Evolutionary conservation across 164 flowering plant species (phyloP), one percentile per base, ranked within the genome.

Genomic region (Vitis labrusca): DNA sequence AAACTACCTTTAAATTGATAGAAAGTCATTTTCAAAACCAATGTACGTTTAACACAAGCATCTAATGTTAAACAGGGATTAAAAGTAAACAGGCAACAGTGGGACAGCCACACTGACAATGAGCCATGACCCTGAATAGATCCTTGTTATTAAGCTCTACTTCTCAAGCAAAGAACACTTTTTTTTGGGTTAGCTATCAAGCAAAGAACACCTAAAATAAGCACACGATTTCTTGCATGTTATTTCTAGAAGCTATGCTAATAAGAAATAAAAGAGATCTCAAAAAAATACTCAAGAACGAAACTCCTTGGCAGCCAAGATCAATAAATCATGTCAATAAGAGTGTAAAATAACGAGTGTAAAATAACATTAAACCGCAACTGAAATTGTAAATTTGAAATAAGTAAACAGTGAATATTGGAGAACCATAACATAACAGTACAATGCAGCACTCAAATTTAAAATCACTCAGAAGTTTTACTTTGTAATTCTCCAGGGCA

Each of bases 401-500:
- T 13, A 27, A 23, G 29, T 8, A 5, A 65, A 23, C 32, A 37
- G 30, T 44, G 30, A 23, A 54, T 47, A 66, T 11, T 55, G 14
- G 47, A 15, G 29, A 54, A 37, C 44, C 44, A 37, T 37, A 37
- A 37, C 44, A 37, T 37, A 37, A 37, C 27, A 52, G 17, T 52
- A 37, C 16, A 53, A 12, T 19, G 3, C 6, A 64, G 19, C 27
- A 69, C 53, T 12, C 23, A 51, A 27, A 56, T 10, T 14, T 11
- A 3, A 50, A 67, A 8, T 61, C 7, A 12, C 8, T 67, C 48
- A 32, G 32, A 58, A 1, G 12, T 16, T 54, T 73, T 71, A 93
- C 99, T 85, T 93, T 96, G 82, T 93, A 96, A 74, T 93, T 96
- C 65, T 96, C 99, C 80, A 93, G 77, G 7, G 99, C 92, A 85